Evolutionary conservation across 371 early-diverging fungal species (phyloP).

Genomic region (Syncephalastrum sp.): DNA sequence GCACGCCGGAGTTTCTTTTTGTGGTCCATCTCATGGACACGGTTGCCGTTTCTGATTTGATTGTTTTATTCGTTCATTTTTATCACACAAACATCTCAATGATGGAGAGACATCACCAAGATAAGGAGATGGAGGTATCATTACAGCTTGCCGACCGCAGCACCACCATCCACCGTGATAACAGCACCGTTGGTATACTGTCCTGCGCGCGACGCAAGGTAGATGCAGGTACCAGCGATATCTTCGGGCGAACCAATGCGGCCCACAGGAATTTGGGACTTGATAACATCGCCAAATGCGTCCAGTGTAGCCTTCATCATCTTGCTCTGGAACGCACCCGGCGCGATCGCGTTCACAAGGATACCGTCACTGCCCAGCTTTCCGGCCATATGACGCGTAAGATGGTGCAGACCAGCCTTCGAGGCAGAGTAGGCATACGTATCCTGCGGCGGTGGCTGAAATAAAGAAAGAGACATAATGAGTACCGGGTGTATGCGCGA

Average conservation of each 20-base stretch:
- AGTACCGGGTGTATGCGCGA: not conserved
- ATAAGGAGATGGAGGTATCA: not conserved
- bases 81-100: no score
- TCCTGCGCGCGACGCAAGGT: slow-evolving; percentile 74
- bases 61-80: no score
- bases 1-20: no score
- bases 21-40: no score
- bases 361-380: slow-evolving; percentile 56
- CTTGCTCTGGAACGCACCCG: slow-evolving; percentile 84
- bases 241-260: slow-evolving; percentile 85
- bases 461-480: not conserved
- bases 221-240: slow-evolving; percentile 82
- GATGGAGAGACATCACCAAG: no score
- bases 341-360: slow-evolving; percentile 86
- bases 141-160: slow-evolving; percentile 48
- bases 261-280: slow-evolving; percentile 59
- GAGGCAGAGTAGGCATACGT: slow-evolving; percentile 78
- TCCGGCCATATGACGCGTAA: slow-evolving; percentile 66
- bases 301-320: slow-evolving; percentile 86
- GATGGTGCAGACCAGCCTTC: slow-evolving; percentile 77
- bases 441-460: slow-evolving; percentile 23
- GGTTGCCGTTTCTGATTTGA: no score
- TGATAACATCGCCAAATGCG: slow-evolving; percentile 55
- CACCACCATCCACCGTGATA: slow-evolving; percentile 87
- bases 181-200: slow-evolving; percentile 83